Conservation (phyloP, 768 basidiomycete species). For the Boletus reticuloceps region DNA sequence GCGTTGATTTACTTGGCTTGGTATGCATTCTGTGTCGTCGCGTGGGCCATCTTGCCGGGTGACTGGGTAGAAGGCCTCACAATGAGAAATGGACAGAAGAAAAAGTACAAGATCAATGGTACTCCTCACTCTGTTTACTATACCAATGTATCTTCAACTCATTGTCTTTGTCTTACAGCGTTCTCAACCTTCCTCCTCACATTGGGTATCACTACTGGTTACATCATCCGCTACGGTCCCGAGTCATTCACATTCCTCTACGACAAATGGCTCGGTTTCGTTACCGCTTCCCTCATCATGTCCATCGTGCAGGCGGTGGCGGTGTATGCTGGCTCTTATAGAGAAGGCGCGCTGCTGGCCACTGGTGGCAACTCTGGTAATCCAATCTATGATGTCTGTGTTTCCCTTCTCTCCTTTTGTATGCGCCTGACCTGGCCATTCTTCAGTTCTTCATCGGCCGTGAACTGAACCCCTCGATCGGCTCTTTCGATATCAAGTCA, state of each 20-base stretch:
- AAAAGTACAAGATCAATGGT: slow-evolving; percentile 96
- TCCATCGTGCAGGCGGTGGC: slow-evolving; percentile 68
- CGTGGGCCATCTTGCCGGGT: slow-evolving; percentile 79
- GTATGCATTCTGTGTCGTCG: slow-evolving; percentile 83
- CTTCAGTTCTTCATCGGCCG: slow-evolving; percentile 87
- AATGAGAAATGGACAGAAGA: slow-evolving; percentile 72
- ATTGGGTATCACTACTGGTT: slow-evolving; percentile 67
- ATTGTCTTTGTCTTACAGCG: slow-evolving; percentile 42
- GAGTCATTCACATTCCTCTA: slow-evolving; percentile 86
- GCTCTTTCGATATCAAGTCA: slow-evolving; percentile 71
- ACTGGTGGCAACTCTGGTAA: slow-evolving; percentile 91
- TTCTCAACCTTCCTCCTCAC: slow-evolving; percentile 85
- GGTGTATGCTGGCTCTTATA: slow-evolving; percentile 73
- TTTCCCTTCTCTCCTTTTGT: neutral
- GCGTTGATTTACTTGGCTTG: slow-evolving; percentile 75
- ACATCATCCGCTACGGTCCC: slow-evolving; percentile 72
- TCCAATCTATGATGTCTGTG: slow-evolving; percentile 83
- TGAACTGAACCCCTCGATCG: slow-evolving; percentile 86
- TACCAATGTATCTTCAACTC: neutral
- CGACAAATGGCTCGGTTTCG: slow-evolving; percentile 87
- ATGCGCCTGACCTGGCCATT: neutral
- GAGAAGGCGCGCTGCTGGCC: slow-evolving; percentile 69
- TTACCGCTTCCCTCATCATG: slow-evolving; percentile 81
- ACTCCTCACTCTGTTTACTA: slow-evolving; percentile 18
- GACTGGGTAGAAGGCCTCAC: slow-evolving; percentile 68